Conservation (phyloP, 2,329 filamentous ascomycete genomes). For the Penicillium sp. region DNA sequence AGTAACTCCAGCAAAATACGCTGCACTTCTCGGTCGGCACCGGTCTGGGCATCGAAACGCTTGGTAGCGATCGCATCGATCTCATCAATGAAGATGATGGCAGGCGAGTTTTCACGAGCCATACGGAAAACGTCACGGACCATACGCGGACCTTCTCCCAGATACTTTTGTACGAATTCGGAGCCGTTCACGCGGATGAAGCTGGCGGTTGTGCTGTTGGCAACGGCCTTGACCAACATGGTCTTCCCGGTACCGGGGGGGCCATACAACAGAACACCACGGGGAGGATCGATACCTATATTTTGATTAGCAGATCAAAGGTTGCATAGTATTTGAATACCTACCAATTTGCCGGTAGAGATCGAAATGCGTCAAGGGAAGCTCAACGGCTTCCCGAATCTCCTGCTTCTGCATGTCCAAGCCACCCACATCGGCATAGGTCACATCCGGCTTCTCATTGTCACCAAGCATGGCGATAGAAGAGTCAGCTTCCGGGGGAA, state of each 20-base stretch:
- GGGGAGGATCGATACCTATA: slow-evolving; percentile 81
- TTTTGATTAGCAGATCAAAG: slow-evolving; percentile 18
- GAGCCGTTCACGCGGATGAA: slow-evolving; percentile 98
- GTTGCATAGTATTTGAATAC: slow-evolving; percentile 5
- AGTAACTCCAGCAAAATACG: slow-evolving; percentile 95
- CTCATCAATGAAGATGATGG: slow-evolving; percentile 99
- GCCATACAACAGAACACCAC: slow-evolving; percentile 92
- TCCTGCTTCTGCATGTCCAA: slow-evolving; percentile 99
- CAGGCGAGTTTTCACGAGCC: slow-evolving; percentile 95
- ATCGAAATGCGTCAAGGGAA: slow-evolving; percentile 95
- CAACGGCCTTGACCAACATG: slow-evolving; percentile 96
- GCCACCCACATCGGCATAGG: slow-evolving; percentile 95
- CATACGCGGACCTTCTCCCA: slow-evolving; percentile 97
- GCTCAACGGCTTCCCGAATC: slow-evolving; percentile 94
- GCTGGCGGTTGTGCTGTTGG: slow-evolving; percentile 95
- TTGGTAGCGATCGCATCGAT: slow-evolving; percentile 99
- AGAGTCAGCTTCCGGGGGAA: slow-evolving; percentile 97
- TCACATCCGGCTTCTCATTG: slow-evolving; percentile 97
- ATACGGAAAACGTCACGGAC: slow-evolving; percentile 98
- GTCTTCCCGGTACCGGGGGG: slow-evolving; percentile 96
- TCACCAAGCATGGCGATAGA: slow-evolving; percentile 97
- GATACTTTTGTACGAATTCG: slow-evolving; percentile 98
- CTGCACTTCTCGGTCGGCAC: slow-evolving; percentile 96
- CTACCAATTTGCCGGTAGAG: slow-evolving; percentile 95
- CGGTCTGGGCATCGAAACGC: slow-evolving; percentile 97